Conservation (phyloP, 345 rosid species). For the Tarenaya hassleriana region DNA sequence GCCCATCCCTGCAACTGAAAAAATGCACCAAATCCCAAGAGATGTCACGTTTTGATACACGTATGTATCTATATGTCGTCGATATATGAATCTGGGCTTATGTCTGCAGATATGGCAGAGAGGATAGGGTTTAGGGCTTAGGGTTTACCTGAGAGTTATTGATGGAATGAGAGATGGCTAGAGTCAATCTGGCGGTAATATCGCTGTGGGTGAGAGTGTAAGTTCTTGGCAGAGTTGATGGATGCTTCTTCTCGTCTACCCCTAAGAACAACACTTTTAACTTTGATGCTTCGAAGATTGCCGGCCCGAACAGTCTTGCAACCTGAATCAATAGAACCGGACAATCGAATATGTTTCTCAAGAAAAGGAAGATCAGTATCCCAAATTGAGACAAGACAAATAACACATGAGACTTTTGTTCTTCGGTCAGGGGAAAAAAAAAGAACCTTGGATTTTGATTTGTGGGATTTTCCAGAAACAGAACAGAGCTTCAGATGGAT, state of each 20-base stretch:
- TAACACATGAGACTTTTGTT: background rate
- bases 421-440: no score
- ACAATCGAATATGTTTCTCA: background rate
- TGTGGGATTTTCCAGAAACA: background rate
- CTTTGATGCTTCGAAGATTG: conserved; percentile 88
- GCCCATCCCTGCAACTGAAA: conserved; percentile 93
- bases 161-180: conserved; percentile 83
- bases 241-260: conserved; percentile 88
- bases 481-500: background rate
- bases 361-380: background rate
- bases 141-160: conserved; percentile 91
- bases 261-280: conserved; percentile 85
- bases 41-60: no score
- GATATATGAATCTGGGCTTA: no score
- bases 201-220: conserved; percentile 93
- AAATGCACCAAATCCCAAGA: no score
- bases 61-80: no score
- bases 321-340: conserved; percentile 36
- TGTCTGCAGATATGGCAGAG: no score
- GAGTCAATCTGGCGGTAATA: conserved; percentile 70
- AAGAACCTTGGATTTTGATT: no score
- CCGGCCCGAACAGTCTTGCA: conserved; percentile 90
- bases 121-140: no score
- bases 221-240: conserved; percentile 82
- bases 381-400: background rate